These are phyloP conservation scores for Limnomonas spitsbergensis DNA, from an alignment of 139 green algal genomes.

Conservation along the genomic window DNA sequence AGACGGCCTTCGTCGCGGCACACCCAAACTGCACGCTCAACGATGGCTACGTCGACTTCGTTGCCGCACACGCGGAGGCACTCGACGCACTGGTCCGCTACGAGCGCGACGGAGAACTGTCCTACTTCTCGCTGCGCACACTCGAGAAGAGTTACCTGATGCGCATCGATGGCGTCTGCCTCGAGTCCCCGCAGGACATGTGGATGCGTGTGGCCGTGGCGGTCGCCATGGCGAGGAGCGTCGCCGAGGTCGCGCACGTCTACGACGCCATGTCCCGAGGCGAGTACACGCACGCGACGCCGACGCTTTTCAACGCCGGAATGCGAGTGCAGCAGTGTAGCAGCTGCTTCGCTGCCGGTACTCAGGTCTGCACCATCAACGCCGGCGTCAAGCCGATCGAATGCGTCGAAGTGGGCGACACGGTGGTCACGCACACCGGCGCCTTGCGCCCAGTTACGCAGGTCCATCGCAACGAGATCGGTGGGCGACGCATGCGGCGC, in stretches of 20 bases:
- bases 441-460: not conserved
- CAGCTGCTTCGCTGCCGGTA: not conserved
- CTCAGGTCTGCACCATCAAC: not conserved
- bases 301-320: conserved; percentile 46
- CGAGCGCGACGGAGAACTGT: not conserved
- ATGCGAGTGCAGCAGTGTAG: conserved; percentile 23
- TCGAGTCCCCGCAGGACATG: conserved; percentile 46
- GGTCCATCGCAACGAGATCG: not conserved
- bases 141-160: conserved; percentile 34
- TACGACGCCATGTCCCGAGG: conserved; percentile 1
- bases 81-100: not conserved
- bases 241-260: not conserved
- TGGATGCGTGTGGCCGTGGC: conserved; percentile 37
- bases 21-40: not conserved
- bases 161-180: not conserved
- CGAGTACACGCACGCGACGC: conserved; percentile 23
- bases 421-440: not conserved
- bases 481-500: not conserved
- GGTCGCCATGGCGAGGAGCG: not conserved
- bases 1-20: not conserved
- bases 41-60: not conserved
- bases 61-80: not conserved
- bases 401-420: not conserved
- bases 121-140: conserved; percentile 33
- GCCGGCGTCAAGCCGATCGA: not conserved